Conservation (phyloP, 1,284 basidiomycete species). For the Wolfiporia cocos region DNA sequence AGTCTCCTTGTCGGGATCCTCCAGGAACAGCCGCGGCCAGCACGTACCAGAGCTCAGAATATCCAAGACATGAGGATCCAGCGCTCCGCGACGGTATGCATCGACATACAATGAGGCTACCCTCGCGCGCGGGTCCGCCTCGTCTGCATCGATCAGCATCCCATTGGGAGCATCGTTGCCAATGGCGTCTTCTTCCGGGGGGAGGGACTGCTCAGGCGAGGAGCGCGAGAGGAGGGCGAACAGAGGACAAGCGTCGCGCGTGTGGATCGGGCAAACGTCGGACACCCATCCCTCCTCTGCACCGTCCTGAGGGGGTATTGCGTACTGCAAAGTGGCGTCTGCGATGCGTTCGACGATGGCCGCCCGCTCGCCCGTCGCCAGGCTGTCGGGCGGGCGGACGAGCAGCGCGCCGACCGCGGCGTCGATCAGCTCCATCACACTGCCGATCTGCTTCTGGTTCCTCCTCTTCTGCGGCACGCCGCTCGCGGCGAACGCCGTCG, state of each 20-base stretch:
- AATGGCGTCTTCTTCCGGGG: background rate
- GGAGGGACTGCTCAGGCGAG: background rate
- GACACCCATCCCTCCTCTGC: conserved; percentile 34
- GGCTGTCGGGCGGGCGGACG: conserved; percentile 37
- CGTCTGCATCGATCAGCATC: background rate
- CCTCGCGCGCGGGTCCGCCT: conserved; percentile 24
- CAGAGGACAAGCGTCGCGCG: conserved; percentile 45
- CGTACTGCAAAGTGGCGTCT: conserved; percentile 69
- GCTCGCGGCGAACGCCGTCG: conserved; percentile 27
- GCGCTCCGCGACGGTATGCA: conserved; percentile 55
- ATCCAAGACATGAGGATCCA: conserved; percentile 56
- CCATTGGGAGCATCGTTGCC: conserved; percentile 16
- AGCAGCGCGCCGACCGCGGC: conserved; percentile 53
- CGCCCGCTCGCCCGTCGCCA: conserved; percentile 59
- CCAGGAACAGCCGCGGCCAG: conserved; percentile 70
- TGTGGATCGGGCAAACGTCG: conserved; percentile 53
- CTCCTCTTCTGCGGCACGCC: conserved; percentile 28
- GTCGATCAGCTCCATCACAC: conserved; percentile 73
- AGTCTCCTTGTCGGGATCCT: conserved; percentile 68
- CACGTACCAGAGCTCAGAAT: conserved; percentile 53
- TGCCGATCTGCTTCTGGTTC: conserved; percentile 50
- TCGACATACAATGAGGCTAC: conserved; percentile 45
- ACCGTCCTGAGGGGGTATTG: conserved; percentile 47
- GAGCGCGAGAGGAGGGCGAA: conserved; percentile 43
- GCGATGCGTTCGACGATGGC: conserved; percentile 62